Conservation (phyloP, 768 basidiomycete species). For the Ramaria rubella region DNA sequence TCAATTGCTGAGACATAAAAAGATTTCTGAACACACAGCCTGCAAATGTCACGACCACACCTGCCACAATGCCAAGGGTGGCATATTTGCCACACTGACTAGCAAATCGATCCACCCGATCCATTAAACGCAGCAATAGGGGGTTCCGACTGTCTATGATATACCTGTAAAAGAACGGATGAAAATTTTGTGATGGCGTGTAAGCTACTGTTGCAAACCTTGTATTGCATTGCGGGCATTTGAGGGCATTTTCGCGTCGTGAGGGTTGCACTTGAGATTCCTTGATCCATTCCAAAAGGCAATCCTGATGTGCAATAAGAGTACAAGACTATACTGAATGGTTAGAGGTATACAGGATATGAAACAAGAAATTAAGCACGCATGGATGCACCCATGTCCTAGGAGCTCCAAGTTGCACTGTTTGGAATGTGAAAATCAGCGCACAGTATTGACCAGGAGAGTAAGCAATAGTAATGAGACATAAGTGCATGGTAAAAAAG, state of each 20-base stretch:
- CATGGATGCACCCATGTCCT: conserved; percentile 74
- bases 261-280: conserved; percentile 52
- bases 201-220: conserved; percentile 30
- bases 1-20: neutral
- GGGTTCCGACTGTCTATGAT: conserved; percentile 64
- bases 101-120: conserved; percentile 43
- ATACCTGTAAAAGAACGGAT: neutral
- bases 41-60: conserved; percentile 48
- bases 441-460: neutral
- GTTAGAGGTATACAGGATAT: neutral
- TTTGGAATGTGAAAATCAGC: neutral
- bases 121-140: conserved; percentile 40
- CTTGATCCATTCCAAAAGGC: conserved; percentile 75
- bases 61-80: conserved; percentile 43
- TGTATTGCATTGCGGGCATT: conserved; percentile 73
- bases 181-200: neutral
- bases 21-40: conserved; percentile 40
- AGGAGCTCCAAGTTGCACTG: conserved; percentile 40
- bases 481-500: neutral
- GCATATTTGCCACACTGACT: conserved; percentile 47
- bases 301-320: conserved; percentile 71
- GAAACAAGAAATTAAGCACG: conserved; percentile 21
- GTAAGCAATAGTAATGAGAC: neutral
- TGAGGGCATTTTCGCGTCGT: conserved; percentile 55
- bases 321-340: conserved; percentile 41